Percentiles rank a stretch among this genome's conserved stretches.
phyloP scores from a whole-genome alignment of 106 monocot genomes.

The Dendrobium chrysotoxum region DNA sequence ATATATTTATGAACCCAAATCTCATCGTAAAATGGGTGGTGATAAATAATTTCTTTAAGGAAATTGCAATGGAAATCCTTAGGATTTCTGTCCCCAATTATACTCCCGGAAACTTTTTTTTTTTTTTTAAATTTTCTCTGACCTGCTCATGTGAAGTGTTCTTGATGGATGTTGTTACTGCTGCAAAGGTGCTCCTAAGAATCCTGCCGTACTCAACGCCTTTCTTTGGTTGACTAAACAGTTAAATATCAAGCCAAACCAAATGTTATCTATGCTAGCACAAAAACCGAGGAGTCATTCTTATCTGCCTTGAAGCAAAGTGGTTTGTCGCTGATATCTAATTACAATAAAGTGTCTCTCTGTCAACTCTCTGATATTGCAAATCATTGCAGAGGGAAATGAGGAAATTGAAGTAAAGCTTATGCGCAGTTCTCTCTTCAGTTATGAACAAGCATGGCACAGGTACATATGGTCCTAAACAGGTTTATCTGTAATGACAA shows the following conservation, averaged over 20 bases:
- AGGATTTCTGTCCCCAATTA: neutral
- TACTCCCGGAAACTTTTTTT: neutral
- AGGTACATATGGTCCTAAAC: conserved; percentile 38
- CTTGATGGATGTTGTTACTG: neutral
- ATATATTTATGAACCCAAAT: neutral
- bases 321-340: conserved; percentile 28
- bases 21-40: neutral
- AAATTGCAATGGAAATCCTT: neutral
- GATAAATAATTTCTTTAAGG: neutral
- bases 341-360: neutral
- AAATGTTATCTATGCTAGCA: conserved; percentile 76
- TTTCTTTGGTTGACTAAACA: conserved; percentile 27
- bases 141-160: neutral
- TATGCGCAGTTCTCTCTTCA: conserved; percentile 79
- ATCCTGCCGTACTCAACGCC: conserved; percentile 9
- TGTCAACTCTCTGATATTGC: conserved; percentile 14
- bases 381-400: conserved; percentile 37
- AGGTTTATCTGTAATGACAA: neutral
- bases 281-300: conserved; percentile 87
- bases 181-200: neutral
- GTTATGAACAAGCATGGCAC: conserved; percentile 99
- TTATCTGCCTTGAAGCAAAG: conserved; percentile 62
- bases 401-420: conserved; percentile 61
- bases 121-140: neutral
- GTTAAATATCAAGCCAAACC: conserved; percentile 98